Base-by-base conservation (phyloP, 2,329 filamentous ascomycete genomes). In the Exophiala sp. region DNA sequence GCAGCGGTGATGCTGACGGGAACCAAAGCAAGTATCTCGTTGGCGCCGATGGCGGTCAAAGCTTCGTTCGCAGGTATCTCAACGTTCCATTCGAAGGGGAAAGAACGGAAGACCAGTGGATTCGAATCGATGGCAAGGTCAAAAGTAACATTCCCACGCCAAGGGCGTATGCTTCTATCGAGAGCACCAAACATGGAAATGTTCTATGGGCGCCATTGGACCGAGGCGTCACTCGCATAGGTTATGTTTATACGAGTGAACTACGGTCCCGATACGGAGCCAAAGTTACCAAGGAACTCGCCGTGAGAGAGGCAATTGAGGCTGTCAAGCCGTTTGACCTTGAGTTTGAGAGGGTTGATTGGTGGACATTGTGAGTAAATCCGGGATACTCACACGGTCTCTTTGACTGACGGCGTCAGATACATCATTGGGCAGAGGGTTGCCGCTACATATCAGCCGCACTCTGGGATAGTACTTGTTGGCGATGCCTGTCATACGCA, bases 401-500 rank as follows among this genome's bases (percentile, higher is more conserved):
- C 16, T 11, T 10, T 5, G 12, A 38, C 39, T 20, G 3, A 20
- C 18, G 10, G 14, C 14, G 16, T 9, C 39, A 41, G 39, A 21
- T 29, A 47, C 14, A 34, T 34, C 6, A 38, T 50, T 20, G 35
- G 47, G 14, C 38, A 50, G 18, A 14, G 36, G 18, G 16, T 52
- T 5, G 43, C 50, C 14, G 41, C 14, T 21, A 18, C 11, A 7
- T 46, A 24, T 29, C 33, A 14, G 34, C 21, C 29, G n/a, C 20
- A 29, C 20, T 4, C 24, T 4, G 20, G 35, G 12, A 34, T 52
- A n/a, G 16, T 52, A 12, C 32, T 46, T 16, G 39, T 34, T n/a
- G 50, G 69, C 7, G 70, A 72, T 54, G 65, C 68, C 3, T 66
- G 68, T 1, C 69, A 71, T 55, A 60, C 54, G 14, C 63, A 67